These are phyloP conservation scores for Cicer pinnatifidum DNA, from an alignment of 306 rosid genomes.

Conservation along the genomic window DNA sequence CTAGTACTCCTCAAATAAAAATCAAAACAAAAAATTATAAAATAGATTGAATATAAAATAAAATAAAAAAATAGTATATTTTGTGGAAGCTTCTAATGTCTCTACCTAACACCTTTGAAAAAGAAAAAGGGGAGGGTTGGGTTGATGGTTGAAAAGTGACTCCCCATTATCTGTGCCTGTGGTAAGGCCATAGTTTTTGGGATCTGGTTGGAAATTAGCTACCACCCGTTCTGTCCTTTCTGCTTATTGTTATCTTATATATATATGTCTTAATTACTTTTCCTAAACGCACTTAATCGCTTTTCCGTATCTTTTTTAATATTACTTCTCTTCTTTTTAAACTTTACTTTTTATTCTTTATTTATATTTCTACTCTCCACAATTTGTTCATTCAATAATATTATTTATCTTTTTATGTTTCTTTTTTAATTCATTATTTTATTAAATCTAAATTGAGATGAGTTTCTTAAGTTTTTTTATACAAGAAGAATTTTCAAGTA, in stretches of 20 bases:
- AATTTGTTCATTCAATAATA: not conserved
- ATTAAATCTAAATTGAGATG: too few species aligned
- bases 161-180: conserved; percentile 45
- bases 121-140: conserved; percentile 41
- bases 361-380: not conserved
- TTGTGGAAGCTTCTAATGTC: conserved; percentile 56
- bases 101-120: conserved; percentile 64
- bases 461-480: too few species aligned
- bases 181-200: conserved; percentile 49
- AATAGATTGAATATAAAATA: not conserved
- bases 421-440: not conserved
- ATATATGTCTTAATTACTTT: conserved; percentile 37
- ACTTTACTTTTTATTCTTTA: not conserved
- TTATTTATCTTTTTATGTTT: not conserved
- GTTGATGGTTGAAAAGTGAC: conserved; percentile 55
- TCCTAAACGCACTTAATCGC: conserved; percentile 11
- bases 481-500: too few species aligned
- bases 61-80: conserved; percentile 21
- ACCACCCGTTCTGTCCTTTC: conserved; percentile 50
- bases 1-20: not conserved
- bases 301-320: not conserved
- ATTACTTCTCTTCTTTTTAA: not conserved
- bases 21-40: not conserved
- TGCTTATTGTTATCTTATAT: conserved; percentile 33
- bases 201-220: conserved; percentile 46